Evolutionary conservation across 176 grass and related monocot species (phyloP), one percentile per base, ranked within the genome.

Genomic region (Pharus latifolius): DNA sequence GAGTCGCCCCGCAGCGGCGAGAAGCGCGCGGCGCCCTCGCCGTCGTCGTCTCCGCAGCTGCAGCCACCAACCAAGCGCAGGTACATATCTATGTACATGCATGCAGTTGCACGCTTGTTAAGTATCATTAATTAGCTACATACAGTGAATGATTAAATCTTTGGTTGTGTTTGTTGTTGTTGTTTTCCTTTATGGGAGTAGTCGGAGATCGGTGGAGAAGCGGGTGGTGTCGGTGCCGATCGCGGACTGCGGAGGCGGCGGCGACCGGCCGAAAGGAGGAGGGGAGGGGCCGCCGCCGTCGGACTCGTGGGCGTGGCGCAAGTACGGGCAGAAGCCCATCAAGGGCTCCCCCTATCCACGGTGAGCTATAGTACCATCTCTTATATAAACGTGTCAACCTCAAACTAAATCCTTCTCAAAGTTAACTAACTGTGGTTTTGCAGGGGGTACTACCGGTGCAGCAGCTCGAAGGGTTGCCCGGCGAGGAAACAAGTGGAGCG

Each of bases 311-410:
- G 75, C 96, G 20, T 99, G 96, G 96, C 81, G 96, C 10, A 99
- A 99, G 84, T 99, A 99, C 13, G 96, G 96, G 43, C 96, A 99
- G 90, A 99, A 99, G 76, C 96, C 96, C 32, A 99, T 99, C 84
- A 99, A 99, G 67, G 96, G 96, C 60, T 99, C 96, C 15, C 95
- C 96, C 41, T 95, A 91, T 53, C 96, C 96, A 0, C 76, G 96
- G 96, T 99, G 68, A 15, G 16, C 54, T 2, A 11, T 34, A 10
- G 30, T 48, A 38, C 52, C 60, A 61, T 20, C 2, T 27, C n/a
- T n/a, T n/a, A n/a, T n/a, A n/a, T n/a, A n/a, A n/a, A n/a, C n/a
- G n/a, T n/a, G n/a, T n/a, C n/a, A n/a, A n/a, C n/a, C n/a, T n/a
- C n/a, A n/a, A 28, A 17, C 19, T n/a, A 54, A 60, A 52, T 34